Evolutionary conservation across 139 green algal genomes (phyloP).

Genomic region (Edaphochlamys debaryana): DNA sequence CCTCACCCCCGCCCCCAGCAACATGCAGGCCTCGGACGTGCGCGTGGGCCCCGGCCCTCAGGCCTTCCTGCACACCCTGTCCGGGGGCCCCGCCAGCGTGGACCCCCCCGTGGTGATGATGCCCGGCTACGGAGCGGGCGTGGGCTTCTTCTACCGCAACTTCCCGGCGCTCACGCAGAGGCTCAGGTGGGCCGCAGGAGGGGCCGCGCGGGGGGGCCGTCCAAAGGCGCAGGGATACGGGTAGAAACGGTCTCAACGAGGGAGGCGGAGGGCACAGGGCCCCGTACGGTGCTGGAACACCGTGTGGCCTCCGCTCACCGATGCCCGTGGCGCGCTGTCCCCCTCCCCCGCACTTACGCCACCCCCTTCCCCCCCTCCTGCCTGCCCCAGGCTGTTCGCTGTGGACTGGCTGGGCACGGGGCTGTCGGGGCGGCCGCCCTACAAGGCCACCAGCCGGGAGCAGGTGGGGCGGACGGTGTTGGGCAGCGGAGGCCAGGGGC

Average conservation of each 20-base stretch:
- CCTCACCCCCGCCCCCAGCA: background rate
- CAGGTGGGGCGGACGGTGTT: no score
- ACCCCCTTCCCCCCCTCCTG: no score
- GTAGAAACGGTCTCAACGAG: no score
- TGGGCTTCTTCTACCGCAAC: constrained; percentile 77
- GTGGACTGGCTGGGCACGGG: constrained; percentile 90
- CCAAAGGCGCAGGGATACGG: no score
- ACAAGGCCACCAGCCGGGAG: constrained; percentile 58
- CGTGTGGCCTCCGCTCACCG: no score
- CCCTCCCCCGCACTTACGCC: no score
- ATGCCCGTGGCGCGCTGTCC: no score
- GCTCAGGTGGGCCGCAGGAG: no score
- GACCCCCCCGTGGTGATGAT: constrained; percentile 72
- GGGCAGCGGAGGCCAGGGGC: no score
- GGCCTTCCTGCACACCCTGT: constrained; percentile 78
- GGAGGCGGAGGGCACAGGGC: no score
- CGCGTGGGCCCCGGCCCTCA: constrained; percentile 60
- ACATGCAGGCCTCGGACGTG: constrained; percentile 49
- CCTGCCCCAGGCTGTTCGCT: constrained; percentile 65
- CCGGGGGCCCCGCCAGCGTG: constrained; percentile 7
- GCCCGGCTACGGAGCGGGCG: constrained; percentile 80
- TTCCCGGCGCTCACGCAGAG: constrained; percentile 59
- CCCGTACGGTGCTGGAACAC: no score
- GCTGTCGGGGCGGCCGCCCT: constrained; percentile 81
- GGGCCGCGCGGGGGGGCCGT: no score